A percentile compares a stretch with the other conserved stretches of the same genome.
Conservation (phyloP, 257 asterid genomes). For the Fraxinus pennsylvanica region DNA sequence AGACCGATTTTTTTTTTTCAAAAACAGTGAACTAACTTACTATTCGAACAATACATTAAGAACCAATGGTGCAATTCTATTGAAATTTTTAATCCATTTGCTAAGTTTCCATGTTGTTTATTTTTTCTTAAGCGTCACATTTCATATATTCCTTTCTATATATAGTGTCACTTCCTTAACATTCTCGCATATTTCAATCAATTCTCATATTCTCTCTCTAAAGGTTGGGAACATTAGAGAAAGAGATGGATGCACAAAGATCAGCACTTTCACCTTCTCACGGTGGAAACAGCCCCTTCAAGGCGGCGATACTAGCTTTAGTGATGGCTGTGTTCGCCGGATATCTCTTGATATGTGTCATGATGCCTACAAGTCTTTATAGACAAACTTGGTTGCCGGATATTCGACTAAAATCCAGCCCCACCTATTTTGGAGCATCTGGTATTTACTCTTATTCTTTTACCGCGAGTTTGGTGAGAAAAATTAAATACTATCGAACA, state of each 20-base stretch:
- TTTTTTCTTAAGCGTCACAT: background rate
- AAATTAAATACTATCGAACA: background rate
- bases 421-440: conserved; percentile 85
- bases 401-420: conserved; percentile 39
- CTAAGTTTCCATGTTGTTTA: background rate
- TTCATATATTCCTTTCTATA: background rate
- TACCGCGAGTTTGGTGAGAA: background rate
- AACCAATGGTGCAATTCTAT: background rate
- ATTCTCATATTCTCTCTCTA: background rate
- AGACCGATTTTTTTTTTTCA: background rate
- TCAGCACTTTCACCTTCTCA: conserved; percentile 14
- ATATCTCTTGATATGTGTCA: conserved; percentile 54
- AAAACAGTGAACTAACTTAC: background rate
- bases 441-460: conserved; percentile 33
- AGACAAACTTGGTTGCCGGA: conserved; percentile 48
- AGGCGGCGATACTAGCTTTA: conserved; percentile 44
- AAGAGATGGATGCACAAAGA: background rate
- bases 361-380: conserved; percentile 57
- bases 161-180: background rate
- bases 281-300: conserved; percentile 29
- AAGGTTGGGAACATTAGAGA: background rate
- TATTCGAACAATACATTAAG: background rate
- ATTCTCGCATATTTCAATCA: background rate
- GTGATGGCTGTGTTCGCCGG: conserved; percentile 44
- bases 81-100: background rate